A percentile compares a stretch with the other conserved stretches of the same genome.
These are phyloP conservation scores for Corymbia maculata DNA, from an alignment of 345 rosid genomes.

Conservation along the genomic window DNA sequence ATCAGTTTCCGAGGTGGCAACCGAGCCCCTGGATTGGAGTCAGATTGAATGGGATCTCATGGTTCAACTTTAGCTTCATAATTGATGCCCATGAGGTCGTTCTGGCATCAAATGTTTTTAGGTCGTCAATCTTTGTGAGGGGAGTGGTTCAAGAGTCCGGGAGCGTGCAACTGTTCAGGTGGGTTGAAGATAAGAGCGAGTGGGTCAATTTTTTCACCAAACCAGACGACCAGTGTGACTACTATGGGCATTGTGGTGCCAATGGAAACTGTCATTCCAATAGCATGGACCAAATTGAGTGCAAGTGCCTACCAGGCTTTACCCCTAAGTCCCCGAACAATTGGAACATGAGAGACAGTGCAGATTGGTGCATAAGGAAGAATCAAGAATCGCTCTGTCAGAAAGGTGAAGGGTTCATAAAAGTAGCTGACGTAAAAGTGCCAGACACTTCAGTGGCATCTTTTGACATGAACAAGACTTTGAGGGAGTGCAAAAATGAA, in stretches of 20 bases:
- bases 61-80: not conserved
- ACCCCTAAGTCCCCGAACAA: constrained; percentile 1
- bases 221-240: not conserved
- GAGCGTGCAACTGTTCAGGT: not conserved
- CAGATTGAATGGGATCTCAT: not conserved
- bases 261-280: not conserved
- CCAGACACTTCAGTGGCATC: not conserved
- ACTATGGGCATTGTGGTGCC: not conserved
- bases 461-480: not conserved
- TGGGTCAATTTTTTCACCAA: not conserved
- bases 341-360: constrained; percentile 8
- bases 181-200: not conserved
- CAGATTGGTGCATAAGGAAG: constrained; percentile 21
- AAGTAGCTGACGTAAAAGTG: constrained; percentile 1
- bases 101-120: not conserved
- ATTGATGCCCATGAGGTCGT: not conserved
- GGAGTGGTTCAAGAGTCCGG: not conserved
- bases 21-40: not conserved
- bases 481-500: not conserved
- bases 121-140: not conserved
- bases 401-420: constrained; percentile 3
- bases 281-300: not conserved
- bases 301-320: constrained; percentile 18
- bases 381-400: not conserved
- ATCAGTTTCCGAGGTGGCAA: not conserved